These are phyloP conservation scores for Fusarium sp. DNA, from an alignment of 2,329 filamentous ascomycete genomes.

Conservation along the genomic window DNA sequence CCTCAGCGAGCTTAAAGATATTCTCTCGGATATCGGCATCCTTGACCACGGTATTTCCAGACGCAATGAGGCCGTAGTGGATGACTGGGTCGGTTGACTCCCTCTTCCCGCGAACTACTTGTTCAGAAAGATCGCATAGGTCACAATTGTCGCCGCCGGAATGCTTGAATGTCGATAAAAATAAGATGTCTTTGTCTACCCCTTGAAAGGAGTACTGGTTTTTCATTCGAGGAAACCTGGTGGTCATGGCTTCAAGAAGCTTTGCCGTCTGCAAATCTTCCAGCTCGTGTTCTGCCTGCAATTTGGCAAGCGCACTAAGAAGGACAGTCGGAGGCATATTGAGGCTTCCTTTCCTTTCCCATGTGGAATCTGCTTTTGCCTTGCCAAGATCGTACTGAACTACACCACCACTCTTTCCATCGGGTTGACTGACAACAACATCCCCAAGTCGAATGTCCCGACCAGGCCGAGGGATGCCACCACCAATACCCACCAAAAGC, in stretches of 20 bases:
- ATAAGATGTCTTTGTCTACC: conserved; percentile 32
- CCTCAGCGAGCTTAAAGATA: neutral
- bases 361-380: neutral
- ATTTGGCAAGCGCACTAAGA: neutral
- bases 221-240: conserved; percentile 12
- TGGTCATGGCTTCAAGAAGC: conserved; percentile 14
- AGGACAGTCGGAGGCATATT: neutral
- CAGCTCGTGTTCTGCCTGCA: neutral
- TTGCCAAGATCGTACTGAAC: neutral
- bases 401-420: neutral
- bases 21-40: conserved; percentile 3
- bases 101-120: conserved; percentile 6
- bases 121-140: conserved; percentile 9
- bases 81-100: conserved; percentile 21
- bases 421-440: neutral
- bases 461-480: neutral
- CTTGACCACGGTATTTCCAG: conserved; percentile 41
- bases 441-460: neutral
- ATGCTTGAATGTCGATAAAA: conserved; percentile 27
- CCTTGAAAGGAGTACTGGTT: conserved; percentile 22
- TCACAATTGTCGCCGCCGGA: conserved; percentile 13
- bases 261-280: conserved; percentile 6
- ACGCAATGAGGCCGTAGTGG: conserved; percentile 44
- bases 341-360: neutral
- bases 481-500: neutral